Percentiles rank a stretch among this genome's conserved stretches.
These are phyloP conservation scores for Lactuca sativa DNA, from an alignment of 129 eudicot species.

Conservation along the genomic window DNA sequence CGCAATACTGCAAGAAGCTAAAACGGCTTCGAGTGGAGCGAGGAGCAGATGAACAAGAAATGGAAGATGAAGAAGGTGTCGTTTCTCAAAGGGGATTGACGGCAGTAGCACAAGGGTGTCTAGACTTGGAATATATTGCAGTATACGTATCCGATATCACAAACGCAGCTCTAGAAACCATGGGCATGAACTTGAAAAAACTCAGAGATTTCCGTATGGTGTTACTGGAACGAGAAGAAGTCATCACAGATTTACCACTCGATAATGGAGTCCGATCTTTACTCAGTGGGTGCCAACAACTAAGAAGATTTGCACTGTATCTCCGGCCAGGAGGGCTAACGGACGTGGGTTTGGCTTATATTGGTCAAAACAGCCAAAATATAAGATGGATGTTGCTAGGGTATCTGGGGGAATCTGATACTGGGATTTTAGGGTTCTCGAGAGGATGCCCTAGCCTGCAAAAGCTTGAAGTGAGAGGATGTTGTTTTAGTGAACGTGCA, in stretches of 20 bases:
- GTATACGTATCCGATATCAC: constrained; percentile 85
- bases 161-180: constrained; percentile 67
- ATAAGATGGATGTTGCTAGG: constrained; percentile 88
- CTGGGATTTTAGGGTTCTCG: constrained; percentile 67
- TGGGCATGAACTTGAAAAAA: constrained; percentile 64
- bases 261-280: constrained; percentile 82
- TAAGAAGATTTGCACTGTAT: constrained; percentile 75
- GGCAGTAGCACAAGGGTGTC: constrained; percentile 71
- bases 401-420: constrained; percentile 72
- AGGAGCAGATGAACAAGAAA: constrained; percentile 79
- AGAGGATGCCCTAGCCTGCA: constrained; percentile 78
- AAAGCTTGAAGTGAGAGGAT: constrained; percentile 76
- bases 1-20: constrained; percentile 55
- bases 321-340: constrained; percentile 79
- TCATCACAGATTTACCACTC: constrained; percentile 74
- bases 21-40: constrained; percentile 82
- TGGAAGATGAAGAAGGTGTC: constrained; percentile 75
- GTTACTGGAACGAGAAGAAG: constrained; percentile 64
- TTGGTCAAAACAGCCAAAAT: constrained; percentile 68
- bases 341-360: constrained; percentile 70
- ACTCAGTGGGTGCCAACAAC: constrained; percentile 61
- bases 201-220: constrained; percentile 81
- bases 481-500: constrained; percentile 75
- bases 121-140: constrained; percentile 70
- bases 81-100: constrained; percentile 85